Evolutionary conservation across 257 asterid genomes (phyloP).

Genomic region (Solanum chiquidenum): DNA sequence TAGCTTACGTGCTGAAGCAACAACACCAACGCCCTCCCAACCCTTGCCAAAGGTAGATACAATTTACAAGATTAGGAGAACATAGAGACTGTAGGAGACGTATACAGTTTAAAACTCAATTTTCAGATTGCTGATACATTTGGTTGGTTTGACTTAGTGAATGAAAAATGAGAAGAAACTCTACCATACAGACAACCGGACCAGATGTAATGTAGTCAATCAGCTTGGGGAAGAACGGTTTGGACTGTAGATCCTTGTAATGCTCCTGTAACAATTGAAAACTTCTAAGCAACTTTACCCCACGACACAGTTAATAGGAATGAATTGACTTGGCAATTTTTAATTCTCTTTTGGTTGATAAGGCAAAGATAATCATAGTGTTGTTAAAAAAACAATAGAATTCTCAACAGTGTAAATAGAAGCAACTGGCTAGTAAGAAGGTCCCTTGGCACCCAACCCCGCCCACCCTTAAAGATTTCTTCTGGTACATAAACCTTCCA

Average conservation of each 20-base stretch:
- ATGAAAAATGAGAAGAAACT: neutral
- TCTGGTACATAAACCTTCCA: neutral
- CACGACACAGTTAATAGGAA: neutral
- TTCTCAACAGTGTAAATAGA: neutral
- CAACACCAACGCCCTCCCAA: constrained; percentile 95
- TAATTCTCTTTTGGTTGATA: neutral
- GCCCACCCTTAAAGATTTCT: neutral
- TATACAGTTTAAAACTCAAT: neutral
- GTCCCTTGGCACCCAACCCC: neutral
- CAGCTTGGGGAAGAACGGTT: constrained; percentile 81
- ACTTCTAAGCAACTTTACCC: neutral
- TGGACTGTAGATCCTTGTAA: constrained; percentile 75
- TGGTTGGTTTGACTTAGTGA: neutral
- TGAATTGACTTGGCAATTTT: neutral
- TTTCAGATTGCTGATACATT: neutral
- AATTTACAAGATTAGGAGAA: neutral
- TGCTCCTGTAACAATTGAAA: constrained; percentile 47
- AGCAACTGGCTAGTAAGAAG: neutral
- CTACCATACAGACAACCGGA: constrained; percentile 93
- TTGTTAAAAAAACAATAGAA: neutral
- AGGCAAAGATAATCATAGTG: neutral
- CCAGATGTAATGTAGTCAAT: constrained; percentile 79
- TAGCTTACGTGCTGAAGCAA: constrained; percentile 87
- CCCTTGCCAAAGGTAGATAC: constrained; percentile 28
- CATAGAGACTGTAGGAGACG: neutral